Evolutionary conservation across 2,329 filamentous ascomycete genomes (phyloP), one percentile per base, ranked within the genome.

Genomic region (Scolecobasidium constrictum): DNA sequence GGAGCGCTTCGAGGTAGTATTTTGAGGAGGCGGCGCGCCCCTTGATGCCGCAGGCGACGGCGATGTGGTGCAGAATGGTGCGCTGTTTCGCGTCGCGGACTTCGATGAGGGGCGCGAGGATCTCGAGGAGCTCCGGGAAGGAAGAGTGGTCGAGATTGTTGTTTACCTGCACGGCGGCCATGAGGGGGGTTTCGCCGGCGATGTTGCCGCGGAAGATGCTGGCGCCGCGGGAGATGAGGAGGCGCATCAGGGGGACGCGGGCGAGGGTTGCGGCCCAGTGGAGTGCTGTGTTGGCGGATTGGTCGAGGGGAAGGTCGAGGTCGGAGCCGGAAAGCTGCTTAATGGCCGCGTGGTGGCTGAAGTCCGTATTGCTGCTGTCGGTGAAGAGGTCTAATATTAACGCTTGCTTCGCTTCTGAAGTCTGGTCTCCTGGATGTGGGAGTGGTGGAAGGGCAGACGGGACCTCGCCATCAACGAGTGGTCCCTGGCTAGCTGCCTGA

Each of bases 201-300:
- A 81, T 79, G 55, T 96, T 98, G 1, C 94, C 82, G 21, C 92
- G 77, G 57, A 81, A 85, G 37, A 94, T 86, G 51, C 81, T 94
- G 1, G 90, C 88, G 2, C 92, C 92, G 37, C 83, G 82, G 4
- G 78, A 72, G 43, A 96, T 84, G 9, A 98, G 71, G 0, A 88
- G 75, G 42, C 84, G 79, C 44, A 96, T 69, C 4, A 98, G 71
- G 1, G 84, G 76, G 58, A 94, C 81, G 13, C 90, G 82, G 3
- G 87, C 87, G 37, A 98, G 71, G 4, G 92, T 95, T 4, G 92
- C 87, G 2, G 92, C 92, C 92, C 92, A 98, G 56, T 96, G 90
- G 33, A 98, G 69, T 3, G 88, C 88, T 15, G 87, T 96, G 56
- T 96, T 86, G 26, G 81, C 81, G 46, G 86, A 86, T 19, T 81